phyloP scores from a whole-genome alignment of 2,329 filamentous ascomycete genomes.

The Fusarium equiseti region DNA sequence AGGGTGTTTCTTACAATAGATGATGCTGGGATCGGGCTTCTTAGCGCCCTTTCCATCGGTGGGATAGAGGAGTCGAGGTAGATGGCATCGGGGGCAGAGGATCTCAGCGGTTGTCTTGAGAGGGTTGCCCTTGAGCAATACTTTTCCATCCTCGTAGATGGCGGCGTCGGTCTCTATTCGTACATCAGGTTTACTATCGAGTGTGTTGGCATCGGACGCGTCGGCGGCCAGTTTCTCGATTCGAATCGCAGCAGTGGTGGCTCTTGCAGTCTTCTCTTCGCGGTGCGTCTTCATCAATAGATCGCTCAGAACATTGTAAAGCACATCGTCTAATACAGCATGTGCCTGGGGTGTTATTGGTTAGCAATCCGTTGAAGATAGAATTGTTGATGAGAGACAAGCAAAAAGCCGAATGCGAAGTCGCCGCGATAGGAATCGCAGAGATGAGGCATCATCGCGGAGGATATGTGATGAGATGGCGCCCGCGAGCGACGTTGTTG shows the following conservation, averaged over 20 bases:
- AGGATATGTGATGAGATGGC: constrained; percentile 17
- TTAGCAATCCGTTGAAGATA: constrained; percentile 30
- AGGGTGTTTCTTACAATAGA: constrained; percentile 84
- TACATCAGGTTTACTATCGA: constrained; percentile 67
- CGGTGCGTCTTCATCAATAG: constrained; percentile 80
- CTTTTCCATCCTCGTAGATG: constrained; percentile 76
- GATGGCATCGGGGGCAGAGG: constrained; percentile 78
- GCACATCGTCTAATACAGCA: constrained; percentile 77
- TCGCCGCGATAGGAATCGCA: constrained; percentile 26
- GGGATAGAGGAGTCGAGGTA: constrained; percentile 79
- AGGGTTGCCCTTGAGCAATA: constrained; percentile 78
- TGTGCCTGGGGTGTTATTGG: constrained; percentile 62
- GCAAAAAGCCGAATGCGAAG: constrained; percentile 9
- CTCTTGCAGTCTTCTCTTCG: constrained; percentile 81
- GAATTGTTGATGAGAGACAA: constrained; percentile 1
- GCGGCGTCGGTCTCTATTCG: constrained; percentile 75
- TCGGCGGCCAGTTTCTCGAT: constrained; percentile 72
- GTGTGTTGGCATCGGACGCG: constrained; percentile 64
- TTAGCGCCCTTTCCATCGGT: constrained; percentile 75
- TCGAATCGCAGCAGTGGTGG: constrained; percentile 72
- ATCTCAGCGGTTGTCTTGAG: constrained; percentile 78
- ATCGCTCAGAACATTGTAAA: constrained; percentile 83
- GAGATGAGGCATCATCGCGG: constrained; percentile 13
- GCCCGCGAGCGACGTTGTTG: constrained; percentile 7
- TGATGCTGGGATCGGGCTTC: constrained; percentile 74